A percentile compares a stretch with the other conserved stretches of the same genome.
Conservation (phyloP, 164 flowering plant genomes). For the Saururus chinensis region DNA sequence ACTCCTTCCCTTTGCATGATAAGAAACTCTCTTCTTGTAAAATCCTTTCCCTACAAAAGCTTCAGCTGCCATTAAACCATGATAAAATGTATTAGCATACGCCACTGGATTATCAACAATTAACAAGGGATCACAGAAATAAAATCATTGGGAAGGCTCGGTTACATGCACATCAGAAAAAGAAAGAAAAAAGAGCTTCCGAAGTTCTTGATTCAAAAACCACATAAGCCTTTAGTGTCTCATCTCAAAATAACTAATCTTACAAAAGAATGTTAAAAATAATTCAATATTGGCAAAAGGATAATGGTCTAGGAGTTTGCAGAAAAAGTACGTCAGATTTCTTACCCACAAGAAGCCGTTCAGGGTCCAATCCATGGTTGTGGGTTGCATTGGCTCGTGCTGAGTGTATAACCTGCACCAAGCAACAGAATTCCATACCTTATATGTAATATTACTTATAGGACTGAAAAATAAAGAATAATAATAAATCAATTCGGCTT, state of each 20-base stretch:
- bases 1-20: conserved; percentile 61
- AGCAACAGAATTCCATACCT: not conserved
- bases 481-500: too few relatives aligned
- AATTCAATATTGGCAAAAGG: too few relatives aligned
- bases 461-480: not conserved
- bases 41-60: conserved; percentile 90
- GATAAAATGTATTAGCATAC: not conserved
- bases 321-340: too few relatives aligned
- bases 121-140: not conserved
- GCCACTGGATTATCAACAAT: not conserved
- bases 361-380: conserved; percentile 80
- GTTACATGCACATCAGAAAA: too few relatives aligned
- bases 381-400: conserved; percentile 97
- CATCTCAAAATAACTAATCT: too few relatives aligned
- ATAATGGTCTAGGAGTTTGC: too few relatives aligned
- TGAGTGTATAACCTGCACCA: conserved; percentile 79
- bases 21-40: conserved; percentile 49
- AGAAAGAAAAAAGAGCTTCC: too few relatives aligned
- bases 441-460: too few relatives aligned
- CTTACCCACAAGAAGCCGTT: conserved; percentile 95
- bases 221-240: too few relatives aligned
- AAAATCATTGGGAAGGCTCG: not conserved
- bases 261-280: too few relatives aligned
- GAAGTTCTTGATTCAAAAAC: too few relatives aligned
- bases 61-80: conserved; percentile 48